Base-by-base conservation (phyloP, 805 yeast genomes). In the Wickerhamiella azymoides region DNA sequence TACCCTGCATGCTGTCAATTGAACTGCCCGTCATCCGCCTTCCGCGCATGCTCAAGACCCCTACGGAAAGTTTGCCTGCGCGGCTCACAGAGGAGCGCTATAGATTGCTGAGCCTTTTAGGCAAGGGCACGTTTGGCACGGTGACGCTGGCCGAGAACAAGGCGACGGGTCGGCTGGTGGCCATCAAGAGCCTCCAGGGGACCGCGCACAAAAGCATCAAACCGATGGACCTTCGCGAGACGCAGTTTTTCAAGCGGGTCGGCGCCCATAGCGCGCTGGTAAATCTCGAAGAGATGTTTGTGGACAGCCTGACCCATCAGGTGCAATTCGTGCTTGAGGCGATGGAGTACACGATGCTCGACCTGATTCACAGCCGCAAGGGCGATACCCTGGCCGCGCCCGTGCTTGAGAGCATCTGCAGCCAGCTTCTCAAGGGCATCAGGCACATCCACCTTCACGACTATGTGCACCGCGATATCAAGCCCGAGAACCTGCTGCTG, bases 401-500 rank as follows among this genome's bases (percentile, higher is more conserved):
- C 25, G 76, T 85, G 2, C 60, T 84, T 7, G 40, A 42, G 3
- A 27, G 40, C 33, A 48, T 85, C 38, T 60, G 82, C 40, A 63
- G 78, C 10, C 96, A 88, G 60, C 61, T 88, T 1, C 65, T 84
- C 47, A 69, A 73, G 47, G 98, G 92, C 3, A 70, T 88, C 25
- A 73, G 76, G 47, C 96, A 89, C 61, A 85, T 89, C 46, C 98
- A 84, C 57, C 59, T 62, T 24, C 65, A 70, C 54, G 72, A 73
- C 10, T 84, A 70, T 57, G 79, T 79, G 57, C 97, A 89, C 61
- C 73, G 98, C 47, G 98, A 89, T 66, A 71, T 89, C 41, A 89
- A 89, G 62, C 97, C 98, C 0, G 96, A 89, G 57, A 89, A 89
- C 62, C 80, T 89, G 21, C 71, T 89, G 53, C 75, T 88, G 4